Conservation (phyloP, 371 early-diverging fungal genomes). For the Phascolomyces articulosus region DNA sequence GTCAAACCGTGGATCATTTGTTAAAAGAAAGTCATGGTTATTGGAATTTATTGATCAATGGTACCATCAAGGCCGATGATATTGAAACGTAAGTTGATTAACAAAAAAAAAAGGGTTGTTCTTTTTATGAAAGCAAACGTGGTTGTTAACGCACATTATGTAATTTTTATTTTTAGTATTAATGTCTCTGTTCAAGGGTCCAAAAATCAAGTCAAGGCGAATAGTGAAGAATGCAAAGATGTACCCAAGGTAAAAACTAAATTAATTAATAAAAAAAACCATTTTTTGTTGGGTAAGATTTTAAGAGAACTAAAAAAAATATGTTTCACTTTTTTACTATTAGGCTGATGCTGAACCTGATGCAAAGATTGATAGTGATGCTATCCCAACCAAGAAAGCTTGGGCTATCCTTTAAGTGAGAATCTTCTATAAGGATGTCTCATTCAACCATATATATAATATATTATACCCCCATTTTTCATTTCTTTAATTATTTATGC, state of each 20-base stretch:
- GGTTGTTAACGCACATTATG: too few relatives aligned
- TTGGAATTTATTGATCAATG: slow-evolving; percentile 11
- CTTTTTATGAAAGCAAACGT: too few relatives aligned
- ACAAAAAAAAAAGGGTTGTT: too few relatives aligned
- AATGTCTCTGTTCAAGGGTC: background rate
- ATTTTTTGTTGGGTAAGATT: background rate
- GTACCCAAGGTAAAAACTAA: background rate
- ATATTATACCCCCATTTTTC: too few relatives aligned
- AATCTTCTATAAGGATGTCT: too few relatives aligned
- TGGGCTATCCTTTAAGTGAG: too few relatives aligned
- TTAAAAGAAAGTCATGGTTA: slow-evolving; percentile 5
- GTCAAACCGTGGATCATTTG: background rate
- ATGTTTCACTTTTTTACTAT: background rate
- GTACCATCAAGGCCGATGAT: background rate
- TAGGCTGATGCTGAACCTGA: background rate
- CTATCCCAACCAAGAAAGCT: background rate
- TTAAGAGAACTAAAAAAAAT: too few relatives aligned
- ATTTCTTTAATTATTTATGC: too few relatives aligned
- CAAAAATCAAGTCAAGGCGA: background rate
- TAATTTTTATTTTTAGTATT: background rate
- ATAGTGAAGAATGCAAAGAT: background rate
- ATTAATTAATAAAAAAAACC: background rate
- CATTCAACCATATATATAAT: too few relatives aligned
- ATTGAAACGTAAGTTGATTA: background rate
- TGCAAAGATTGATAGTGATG: background rate